Evolutionary conservation across 1,284 basidiomycete species (phyloP).

Genomic region (Tilletia indica): DNA sequence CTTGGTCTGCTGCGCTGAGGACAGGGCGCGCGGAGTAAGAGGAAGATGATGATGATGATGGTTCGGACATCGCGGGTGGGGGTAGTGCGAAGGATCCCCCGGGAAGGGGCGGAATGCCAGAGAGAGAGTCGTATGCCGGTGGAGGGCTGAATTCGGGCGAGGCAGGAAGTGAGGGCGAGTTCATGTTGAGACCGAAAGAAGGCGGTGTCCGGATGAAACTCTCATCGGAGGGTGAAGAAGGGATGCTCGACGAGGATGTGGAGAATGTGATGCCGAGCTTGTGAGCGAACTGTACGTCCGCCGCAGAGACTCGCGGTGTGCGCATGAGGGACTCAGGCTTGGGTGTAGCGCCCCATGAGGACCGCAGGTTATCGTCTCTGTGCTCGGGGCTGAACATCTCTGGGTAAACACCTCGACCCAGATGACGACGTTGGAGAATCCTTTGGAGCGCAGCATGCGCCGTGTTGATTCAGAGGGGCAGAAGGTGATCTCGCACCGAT

Average conservation of each 20-base stretch:
- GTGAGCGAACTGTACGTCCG: constrained; percentile 33
- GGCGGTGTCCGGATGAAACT: constrained; percentile 57
- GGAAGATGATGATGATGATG: constrained; percentile 29
- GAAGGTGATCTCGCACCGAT: constrained; percentile 59
- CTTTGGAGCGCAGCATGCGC: constrained; percentile 59
- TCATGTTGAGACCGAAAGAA: constrained; percentile 28
- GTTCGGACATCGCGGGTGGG: constrained; percentile 35
- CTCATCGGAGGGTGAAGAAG: constrained; percentile 30
- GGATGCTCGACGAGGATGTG: not conserved
- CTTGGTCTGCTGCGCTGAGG: constrained; percentile 27
- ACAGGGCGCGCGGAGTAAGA: constrained; percentile 19
- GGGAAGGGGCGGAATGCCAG: constrained; percentile 40
- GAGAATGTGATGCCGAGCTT: constrained; percentile 35
- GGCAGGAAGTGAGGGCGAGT: constrained; percentile 25
- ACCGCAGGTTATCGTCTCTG: constrained; percentile 58
- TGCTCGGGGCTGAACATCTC: constrained; percentile 55
- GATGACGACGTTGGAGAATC: constrained; percentile 60
- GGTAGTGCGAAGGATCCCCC: constrained; percentile 38
- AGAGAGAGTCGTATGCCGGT: constrained; percentile 47
- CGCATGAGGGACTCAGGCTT: constrained; percentile 39
- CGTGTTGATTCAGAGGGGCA: constrained; percentile 63
- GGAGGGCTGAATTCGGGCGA: constrained; percentile 52
- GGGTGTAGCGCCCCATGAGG: constrained; percentile 58
- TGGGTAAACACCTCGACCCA: constrained; percentile 59
- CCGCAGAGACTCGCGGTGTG: constrained; percentile 28